Base-by-base conservation (phyloP, 2,329 filamentous ascomycete genomes). In the Colletotrichum orchidophilum region DNA sequence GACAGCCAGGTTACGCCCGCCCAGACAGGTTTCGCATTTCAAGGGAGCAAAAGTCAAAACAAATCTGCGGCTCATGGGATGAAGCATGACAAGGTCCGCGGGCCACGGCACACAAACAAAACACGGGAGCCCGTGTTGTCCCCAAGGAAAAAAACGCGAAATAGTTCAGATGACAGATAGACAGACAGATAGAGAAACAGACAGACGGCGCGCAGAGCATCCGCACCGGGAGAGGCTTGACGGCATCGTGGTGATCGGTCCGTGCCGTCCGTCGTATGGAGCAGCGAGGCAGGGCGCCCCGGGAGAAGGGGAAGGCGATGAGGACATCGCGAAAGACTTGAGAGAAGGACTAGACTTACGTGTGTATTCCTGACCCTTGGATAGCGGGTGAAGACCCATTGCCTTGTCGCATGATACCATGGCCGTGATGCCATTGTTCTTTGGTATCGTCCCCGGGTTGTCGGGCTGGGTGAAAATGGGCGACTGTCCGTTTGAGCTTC, bases 351-450 rank as follows among this genome's bases (percentile, higher is more conserved):
- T 46, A 50, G 46, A 82, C 86, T 81, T 74, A 87, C 87, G 75
- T 66, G 82, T 87, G 74, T 83, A 88, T 59, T 85, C 76, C 64
- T 84, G 81, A 12, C 84, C 83, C 63, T 81, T 80, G 0, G 83
- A 79, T 0, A 79, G 74, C 5, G 85, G 85, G 52, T 81, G 79
- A 63, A 88, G 81, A 79, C 86, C 87, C 46, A 78, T 80, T 0
- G 84, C 79, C 63, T 79, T 77, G 39, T 86, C 78, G 75, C 86
- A 87, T 67, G 83, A 84, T 26, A 72, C 76, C 1, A 76, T 75
- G 2, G 74, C 77, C n/a, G 77, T 77, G 61, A 82, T 74, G 63
- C 78, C 78, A 75, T 83, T 83, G 76, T 80, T 77, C 65, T 42
- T 55, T 33, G 46, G 70, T 68, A 35, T 73, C 67, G 33, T 72